Evolutionary conservation across 2,329 filamentous ascomycete species (phyloP).

Genomic region (Phialocephala subalpina): DNA sequence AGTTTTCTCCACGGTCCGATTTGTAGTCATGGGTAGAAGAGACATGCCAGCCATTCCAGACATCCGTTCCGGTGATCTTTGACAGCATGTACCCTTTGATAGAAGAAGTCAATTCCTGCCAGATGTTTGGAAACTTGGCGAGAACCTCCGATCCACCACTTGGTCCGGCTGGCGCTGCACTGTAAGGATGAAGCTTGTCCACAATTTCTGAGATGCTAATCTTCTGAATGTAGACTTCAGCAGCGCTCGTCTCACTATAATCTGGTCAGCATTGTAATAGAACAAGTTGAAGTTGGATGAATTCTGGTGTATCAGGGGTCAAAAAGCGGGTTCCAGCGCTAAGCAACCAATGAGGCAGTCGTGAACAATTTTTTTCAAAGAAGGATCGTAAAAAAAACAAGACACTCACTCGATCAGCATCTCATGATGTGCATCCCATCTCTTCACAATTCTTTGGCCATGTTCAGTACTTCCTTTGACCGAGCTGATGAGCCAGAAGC

Average conservation of each 20-base stretch:
- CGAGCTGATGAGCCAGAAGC: slow-evolving; percentile 60
- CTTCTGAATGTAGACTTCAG: slow-evolving; percentile 55
- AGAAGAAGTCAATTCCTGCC: slow-evolving; percentile 59
- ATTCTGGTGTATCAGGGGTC: neutral
- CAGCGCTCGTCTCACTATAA: slow-evolving; percentile 47
- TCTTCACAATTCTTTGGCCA: slow-evolving; percentile 51
- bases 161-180: slow-evolving; percentile 17
- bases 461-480: slow-evolving; percentile 37
- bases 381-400: neutral
- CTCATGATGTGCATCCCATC: slow-evolving; percentile 66
- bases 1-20: slow-evolving; percentile 34
- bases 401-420: slow-evolving; percentile 52
- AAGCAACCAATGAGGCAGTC: too few relatives aligned
- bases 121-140: slow-evolving; percentile 50
- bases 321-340: neutral
- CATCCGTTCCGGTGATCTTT: slow-evolving; percentile 53
- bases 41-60: slow-evolving; percentile 57
- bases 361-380: neutral
- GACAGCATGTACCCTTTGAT: slow-evolving; percentile 55
- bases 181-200: slow-evolving; percentile 38
- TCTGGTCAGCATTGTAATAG: slow-evolving; percentile 12
- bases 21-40: slow-evolving; percentile 61
- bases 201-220: slow-evolving; percentile 43
- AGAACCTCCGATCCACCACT: slow-evolving; percentile 7
- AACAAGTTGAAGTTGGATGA: neutral